Base-by-base conservation (phyloP, 176 grass and related monocot genomes). In the Canna indica region DNA sequence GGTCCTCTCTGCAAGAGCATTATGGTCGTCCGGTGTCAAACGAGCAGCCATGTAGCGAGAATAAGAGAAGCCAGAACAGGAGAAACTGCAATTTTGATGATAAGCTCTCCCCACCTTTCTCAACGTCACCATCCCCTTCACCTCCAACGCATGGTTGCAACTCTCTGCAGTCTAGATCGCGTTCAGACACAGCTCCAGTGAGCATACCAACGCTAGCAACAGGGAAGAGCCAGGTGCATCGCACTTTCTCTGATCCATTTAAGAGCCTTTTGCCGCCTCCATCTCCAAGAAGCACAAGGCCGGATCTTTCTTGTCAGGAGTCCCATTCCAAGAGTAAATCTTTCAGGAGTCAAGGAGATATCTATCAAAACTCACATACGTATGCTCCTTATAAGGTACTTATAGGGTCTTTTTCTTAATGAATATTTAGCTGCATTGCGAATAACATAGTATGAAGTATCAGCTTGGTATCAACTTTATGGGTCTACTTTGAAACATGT, bases 41-140 rank as follows among this genome's bases (percentile, higher is more conserved):
- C 41, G 38, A 76, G 59, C 73, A 15, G 17, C 72, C 16, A 7
- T 54, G 24, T 42, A 83, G 64, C 70, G 90, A 85, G 6, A 83
- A 64, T 71, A 92, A n/a, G n/a, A n/a, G n/a, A n/a, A n/a, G n/a
- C n/a, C n/a, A 85, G 6, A 83, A 64, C 67, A 92, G 80, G 13
- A 26, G 47, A 0, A 54, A 46, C 17, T 80, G 20, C n/a, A 54
- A 50, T 60, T 73, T 81, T 47, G 83, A 77, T 18, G 77, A 85
- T 7, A 91, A 80, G 64, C 73, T 81, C 64, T 91, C 83, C 7
- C 88, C 88, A 7, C 85, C 92, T 41, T 54, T 81, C 68, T 83
- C 75, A 7, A 69, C 83, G 10, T 99, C 94, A 17, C 77, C 84
- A 0, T 90, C 88, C n/a, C 83, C 89, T 13, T 99, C 94, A 17